These are phyloP conservation scores for Diplodia sapinea DNA, from an alignment of 2,329 filamentous ascomycete species.

Conservation along the genomic window DNA sequence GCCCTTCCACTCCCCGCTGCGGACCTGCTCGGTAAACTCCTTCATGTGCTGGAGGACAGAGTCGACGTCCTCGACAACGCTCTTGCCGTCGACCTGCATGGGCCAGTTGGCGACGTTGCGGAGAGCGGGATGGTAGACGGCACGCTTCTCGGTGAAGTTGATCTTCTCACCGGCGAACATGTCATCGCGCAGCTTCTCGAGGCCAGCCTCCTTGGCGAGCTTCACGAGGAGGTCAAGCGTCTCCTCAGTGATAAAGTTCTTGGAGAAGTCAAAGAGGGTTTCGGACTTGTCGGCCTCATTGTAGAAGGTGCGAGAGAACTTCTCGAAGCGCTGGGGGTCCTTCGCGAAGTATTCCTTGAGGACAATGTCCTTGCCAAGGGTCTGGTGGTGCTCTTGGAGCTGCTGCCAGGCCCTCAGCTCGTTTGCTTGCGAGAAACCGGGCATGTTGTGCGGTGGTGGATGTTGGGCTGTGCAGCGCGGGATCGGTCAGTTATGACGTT, in stretches of 20 bases:
- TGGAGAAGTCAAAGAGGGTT: constrained; percentile 97
- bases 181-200: constrained; percentile 92
- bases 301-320: constrained; percentile 84
- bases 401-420: constrained; percentile 86
- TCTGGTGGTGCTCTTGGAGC: constrained; percentile 88
- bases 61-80: constrained; percentile 93
- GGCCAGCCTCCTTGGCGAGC: constrained; percentile 86
- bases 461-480: constrained; percentile 21
- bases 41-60: constrained; percentile 95
- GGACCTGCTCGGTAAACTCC: constrained; percentile 93
- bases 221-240: constrained; percentile 85
- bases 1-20: constrained; percentile 95
- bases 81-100: constrained; percentile 84
- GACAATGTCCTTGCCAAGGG: constrained; percentile 84
- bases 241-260: constrained; percentile 97
- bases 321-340: constrained; percentile 85
- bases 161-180: constrained; percentile 99
- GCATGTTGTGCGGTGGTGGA: constrained; percentile 50
- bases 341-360: constrained; percentile 91
- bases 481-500: constrained; percentile 30
- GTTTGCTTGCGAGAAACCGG: constrained; percentile 79
- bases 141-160: constrained; percentile 97
- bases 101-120: constrained; percentile 85
- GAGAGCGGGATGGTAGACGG: constrained; percentile 93
- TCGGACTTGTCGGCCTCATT: constrained; percentile 80